These are phyloP conservation scores for Moesziomyces antarcticus DNA, from an alignment of 1,284 basidiomycete species.

Conservation along the genomic window DNA sequence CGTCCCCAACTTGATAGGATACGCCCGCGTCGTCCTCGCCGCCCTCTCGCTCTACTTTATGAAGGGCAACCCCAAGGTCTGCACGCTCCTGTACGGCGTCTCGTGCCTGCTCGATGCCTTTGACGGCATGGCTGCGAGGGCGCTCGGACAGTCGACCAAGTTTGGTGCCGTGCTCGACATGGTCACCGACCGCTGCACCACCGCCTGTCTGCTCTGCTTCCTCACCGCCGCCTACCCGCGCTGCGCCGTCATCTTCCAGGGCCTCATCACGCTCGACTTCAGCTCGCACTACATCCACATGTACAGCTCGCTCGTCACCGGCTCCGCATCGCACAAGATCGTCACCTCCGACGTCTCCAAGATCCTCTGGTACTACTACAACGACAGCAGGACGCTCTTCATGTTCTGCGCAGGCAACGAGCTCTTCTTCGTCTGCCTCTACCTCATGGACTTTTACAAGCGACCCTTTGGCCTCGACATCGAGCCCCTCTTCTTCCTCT, in stretches of 20 bases:
- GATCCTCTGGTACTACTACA: constrained; percentile 94
- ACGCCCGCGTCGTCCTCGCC: constrained; percentile 89
- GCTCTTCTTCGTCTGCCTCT: constrained; percentile 93
- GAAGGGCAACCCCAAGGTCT: constrained; percentile 83
- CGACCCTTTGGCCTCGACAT: constrained; percentile 57
- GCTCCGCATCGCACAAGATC: constrained; percentile 89
- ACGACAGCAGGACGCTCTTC: constrained; percentile 87
- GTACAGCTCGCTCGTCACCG: constrained; percentile 96
- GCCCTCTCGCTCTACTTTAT: constrained; percentile 91
- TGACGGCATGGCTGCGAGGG: constrained; percentile 92
- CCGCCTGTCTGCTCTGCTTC: constrained; percentile 93
- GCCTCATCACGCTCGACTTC: constrained; percentile 96
- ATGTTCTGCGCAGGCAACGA: constrained; percentile 97
- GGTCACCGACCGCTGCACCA: constrained; percentile 99
- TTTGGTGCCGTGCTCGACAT: constrained; percentile 99
- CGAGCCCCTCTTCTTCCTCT: constrained; percentile 44
- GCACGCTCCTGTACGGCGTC: constrained; percentile 87
- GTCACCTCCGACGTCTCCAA: constrained; percentile 90
- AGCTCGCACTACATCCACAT: constrained; percentile 99
- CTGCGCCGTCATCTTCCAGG: constrained; percentile 87
- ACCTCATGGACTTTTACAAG: constrained; percentile 87
- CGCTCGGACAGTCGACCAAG: constrained; percentile 86
- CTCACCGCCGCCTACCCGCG: constrained; percentile 87
- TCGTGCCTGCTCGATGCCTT: constrained; percentile 96
- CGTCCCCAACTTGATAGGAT: constrained; percentile 94